These are phyloP conservation scores for Tuber aestivum DNA, from an alignment of 495 filamentous ascomycete genomes.

Conservation along the genomic window DNA sequence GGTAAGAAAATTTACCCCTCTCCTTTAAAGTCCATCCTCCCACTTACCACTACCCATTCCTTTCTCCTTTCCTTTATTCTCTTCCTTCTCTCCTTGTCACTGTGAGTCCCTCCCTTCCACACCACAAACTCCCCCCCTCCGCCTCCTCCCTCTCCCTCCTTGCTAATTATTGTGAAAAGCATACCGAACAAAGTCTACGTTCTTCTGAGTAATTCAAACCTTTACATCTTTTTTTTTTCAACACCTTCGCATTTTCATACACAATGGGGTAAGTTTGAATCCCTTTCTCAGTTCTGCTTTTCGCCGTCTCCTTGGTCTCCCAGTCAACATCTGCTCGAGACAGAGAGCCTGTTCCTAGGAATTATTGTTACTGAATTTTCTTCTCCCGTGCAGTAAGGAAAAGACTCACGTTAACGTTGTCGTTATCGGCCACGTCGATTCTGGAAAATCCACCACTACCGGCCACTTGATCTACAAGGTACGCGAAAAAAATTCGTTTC, in stretches of 20 bases:
- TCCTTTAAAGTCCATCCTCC: slow-evolving; percentile 39
- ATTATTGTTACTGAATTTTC: slow-evolving; percentile 10
- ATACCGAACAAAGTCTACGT: slow-evolving; percentile 43
- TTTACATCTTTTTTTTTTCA: slow-evolving; percentile 21
- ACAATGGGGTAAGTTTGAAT: slow-evolving; percentile 38
- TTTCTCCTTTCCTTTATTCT: slow-evolving; percentile 17
- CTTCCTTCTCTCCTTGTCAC: slow-evolving; percentile 41
- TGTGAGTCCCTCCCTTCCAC: slow-evolving; percentile 35
- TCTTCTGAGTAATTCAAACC: slow-evolving; percentile 41
- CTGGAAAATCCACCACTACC: slow-evolving; percentile 97
- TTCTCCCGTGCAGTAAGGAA: slow-evolving; percentile 54
- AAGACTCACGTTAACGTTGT: slow-evolving; percentile 94
- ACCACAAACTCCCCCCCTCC: slow-evolving; percentile 16
- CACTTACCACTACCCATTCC: slow-evolving; percentile 22
- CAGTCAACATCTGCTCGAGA: background rate
- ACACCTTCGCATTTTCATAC: slow-evolving; percentile 10
- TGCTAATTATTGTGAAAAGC: slow-evolving; percentile 24
- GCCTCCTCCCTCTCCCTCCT: background rate
- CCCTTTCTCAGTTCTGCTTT: slow-evolving; percentile 1
- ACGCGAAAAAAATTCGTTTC: slow-evolving; percentile 12
- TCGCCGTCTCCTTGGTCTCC: background rate
- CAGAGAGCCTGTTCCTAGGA: background rate
- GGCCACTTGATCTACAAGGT: slow-evolving; percentile 98
- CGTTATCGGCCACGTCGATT: slow-evolving; percentile 99
- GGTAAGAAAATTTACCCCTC: slow-evolving; percentile 24